Evolutionary conservation across 1,284 basidiomycete species (phyloP), one percentile per base, ranked within the genome.

Genomic region (Tylopilus sp.): DNA sequence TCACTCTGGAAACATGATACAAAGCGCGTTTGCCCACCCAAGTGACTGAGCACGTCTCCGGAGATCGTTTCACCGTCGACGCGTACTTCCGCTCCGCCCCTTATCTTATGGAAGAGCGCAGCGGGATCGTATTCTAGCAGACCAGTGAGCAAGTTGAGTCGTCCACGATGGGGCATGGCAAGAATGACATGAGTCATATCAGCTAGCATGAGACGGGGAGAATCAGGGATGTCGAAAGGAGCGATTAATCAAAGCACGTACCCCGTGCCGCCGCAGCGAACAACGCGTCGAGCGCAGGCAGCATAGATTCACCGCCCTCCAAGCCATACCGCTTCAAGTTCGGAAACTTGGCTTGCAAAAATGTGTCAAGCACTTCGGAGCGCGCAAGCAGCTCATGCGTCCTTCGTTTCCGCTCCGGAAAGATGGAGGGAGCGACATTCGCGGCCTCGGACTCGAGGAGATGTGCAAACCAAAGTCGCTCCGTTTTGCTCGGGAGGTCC

Each of bases 291-390:
- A 94, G 73, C 1, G 89, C 90, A 1, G 89, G 86, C 16, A 95
- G 69, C 91, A 94, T 93, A 6, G 87, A 89, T 71, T 95, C 92
- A 1, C 87, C 92, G 2, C 92, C 92, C 68, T 95, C 92, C 25
- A 92, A 72, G 0, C 89, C 88, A 64, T 91, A 92, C 11, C 89
- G 77, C 69, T 92, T 92, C 63, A 92, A 55, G 64, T 86, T 90
- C 0, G 90, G 89, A 61, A 92, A 92, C 65, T 91, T 91, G 43
- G 79, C 69, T 61, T 89, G 89, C 37, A 91, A 68, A 64, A 90
- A 92, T 56, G 81, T 79, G 61, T 95, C 92, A 50, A 95, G 79
- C 39, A 84, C 81, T 64, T 95, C 92, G 52, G 86, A 89, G 21
- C 77, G 73, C 1, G 81, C 80, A 28, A 95, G 71, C 2, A 94